A percentile compares a stretch with the other conserved stretches of the same genome.
Conservation (phyloP, 2,329 filamentous ascomycete species). For the Aspergillus fumigatiaffinis region DNA sequence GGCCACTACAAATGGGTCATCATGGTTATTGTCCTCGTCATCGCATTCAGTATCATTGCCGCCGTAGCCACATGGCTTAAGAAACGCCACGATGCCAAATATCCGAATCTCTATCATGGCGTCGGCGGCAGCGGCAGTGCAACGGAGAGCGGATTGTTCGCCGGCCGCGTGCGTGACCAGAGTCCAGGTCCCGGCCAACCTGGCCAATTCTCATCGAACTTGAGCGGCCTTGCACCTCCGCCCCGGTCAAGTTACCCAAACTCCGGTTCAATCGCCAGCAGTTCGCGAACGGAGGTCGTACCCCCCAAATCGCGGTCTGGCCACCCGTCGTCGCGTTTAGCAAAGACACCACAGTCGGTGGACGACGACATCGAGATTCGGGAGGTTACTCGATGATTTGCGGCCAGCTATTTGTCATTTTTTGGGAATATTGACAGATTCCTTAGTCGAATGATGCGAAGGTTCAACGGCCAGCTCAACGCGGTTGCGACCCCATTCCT, state of each 20-base stretch:
- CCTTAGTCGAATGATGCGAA: neutral
- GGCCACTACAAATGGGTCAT: slow-evolving; percentile 76
- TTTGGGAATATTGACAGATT: neutral
- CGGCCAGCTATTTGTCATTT: neutral
- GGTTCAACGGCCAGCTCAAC: too few species aligned
- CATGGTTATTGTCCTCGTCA: slow-evolving; percentile 70
- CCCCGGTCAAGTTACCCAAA: slow-evolving; percentile 12
- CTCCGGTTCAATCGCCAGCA: slow-evolving; percentile 24
- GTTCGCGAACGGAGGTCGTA: slow-evolving; percentile 24
- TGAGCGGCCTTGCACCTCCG: slow-evolving; percentile 15
- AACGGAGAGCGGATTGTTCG: slow-evolving; percentile 20
- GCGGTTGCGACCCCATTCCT: neutral
- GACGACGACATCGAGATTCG: slow-evolving; percentile 23
- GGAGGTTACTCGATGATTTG: slow-evolving; percentile 18
- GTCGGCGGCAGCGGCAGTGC: slow-evolving; percentile 17
- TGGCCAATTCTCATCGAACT: slow-evolving; percentile 6
- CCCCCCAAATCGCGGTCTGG: slow-evolving; percentile 12
- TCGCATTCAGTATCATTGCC: slow-evolving; percentile 66
- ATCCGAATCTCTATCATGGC: slow-evolving; percentile 31
- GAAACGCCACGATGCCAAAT: slow-evolving; percentile 66
- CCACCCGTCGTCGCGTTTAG: slow-evolving; percentile 18
- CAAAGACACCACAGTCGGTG: slow-evolving; percentile 14
- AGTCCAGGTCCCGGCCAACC: slow-evolving; percentile 12
- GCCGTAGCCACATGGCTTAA: slow-evolving; percentile 67
- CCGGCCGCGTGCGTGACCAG: slow-evolving; percentile 13